Percentiles rank a stretch among this genome's conserved stretches.
phyloP scores from a whole-genome alignment of 1,284 basidiomycete species.

The Puccinia hordei region DNA sequence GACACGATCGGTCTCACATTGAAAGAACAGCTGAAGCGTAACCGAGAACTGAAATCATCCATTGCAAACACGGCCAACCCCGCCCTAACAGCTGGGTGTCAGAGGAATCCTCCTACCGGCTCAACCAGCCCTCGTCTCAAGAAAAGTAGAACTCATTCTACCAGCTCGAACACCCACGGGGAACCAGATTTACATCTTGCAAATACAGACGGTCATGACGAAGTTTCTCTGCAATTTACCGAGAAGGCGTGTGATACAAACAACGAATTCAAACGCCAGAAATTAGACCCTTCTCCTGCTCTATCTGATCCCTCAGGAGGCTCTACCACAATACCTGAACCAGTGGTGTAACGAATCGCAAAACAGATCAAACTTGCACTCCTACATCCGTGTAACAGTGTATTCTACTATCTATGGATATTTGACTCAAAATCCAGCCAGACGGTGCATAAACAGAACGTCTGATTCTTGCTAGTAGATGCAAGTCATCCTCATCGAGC shows the following conservation, averaged over 20 bases:
- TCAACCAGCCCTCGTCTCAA: neutral
- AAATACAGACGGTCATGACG: neutral
- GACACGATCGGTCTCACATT: constrained; percentile 44
- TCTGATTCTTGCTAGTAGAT: neutral
- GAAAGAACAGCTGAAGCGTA: constrained; percentile 47
- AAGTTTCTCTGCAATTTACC: neutral
- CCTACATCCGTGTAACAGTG: neutral
- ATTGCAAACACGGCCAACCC: neutral
- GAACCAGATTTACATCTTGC: neutral
- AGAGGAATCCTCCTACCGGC: neutral
- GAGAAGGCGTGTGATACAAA: neutral
- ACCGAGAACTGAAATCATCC: constrained; percentile 25
- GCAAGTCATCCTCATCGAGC: no score
- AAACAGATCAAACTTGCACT: neutral
- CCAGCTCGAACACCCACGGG: neutral
- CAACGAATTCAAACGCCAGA: neutral
- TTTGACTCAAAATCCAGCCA: neutral
- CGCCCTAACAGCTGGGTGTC: neutral
- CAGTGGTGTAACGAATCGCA: neutral
- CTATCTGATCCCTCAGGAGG: neutral
- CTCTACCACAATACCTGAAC: neutral
- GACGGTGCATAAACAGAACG: neutral
- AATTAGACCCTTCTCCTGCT: neutral
- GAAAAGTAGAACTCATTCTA: neutral
- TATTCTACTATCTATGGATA: neutral